Evolutionary conservation across 192 early-diverging fungal species (phyloP).

Genomic region (Chytriomyces confervae): DNA sequence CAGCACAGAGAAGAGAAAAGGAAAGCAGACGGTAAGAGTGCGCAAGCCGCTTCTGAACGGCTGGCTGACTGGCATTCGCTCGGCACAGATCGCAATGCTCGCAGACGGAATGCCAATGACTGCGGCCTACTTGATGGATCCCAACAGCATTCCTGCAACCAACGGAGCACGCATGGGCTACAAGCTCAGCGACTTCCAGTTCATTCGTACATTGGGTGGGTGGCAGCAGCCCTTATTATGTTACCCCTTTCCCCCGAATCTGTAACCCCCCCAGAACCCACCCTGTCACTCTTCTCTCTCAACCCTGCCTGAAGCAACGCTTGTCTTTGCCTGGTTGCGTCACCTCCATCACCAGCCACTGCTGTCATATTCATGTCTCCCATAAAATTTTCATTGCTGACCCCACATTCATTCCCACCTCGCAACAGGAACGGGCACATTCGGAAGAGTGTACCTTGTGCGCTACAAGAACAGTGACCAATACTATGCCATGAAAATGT

Average conservation of each 20-base stretch:
- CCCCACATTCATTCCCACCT: background rate
- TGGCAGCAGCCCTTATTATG: background rate
- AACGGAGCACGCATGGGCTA: slow-evolving; percentile 56
- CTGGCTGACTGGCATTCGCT: background rate
- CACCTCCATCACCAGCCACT: slow-evolving; percentile 3
- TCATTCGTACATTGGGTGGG: slow-evolving; percentile 57
- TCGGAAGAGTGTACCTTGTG: slow-evolving; percentile 92
- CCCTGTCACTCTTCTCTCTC: no score
- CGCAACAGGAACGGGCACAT: slow-evolving; percentile 88
- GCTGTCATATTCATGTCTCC: background rate
- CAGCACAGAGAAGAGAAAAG: background rate
- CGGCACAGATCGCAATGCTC: background rate
- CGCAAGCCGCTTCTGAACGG: background rate
- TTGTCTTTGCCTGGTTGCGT: background rate
- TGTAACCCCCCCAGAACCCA: no score
- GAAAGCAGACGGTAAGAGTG: background rate
- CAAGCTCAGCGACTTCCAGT: slow-evolving; percentile 53
- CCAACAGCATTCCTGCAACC: slow-evolving; percentile 30
- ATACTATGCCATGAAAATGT: slow-evolving; percentile 78
- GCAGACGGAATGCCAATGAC: slow-evolving; percentile 22
- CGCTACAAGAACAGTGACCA: slow-evolving; percentile 78
- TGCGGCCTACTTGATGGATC: slow-evolving; percentile 9
- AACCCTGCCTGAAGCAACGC: no score
- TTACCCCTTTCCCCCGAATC: no score
- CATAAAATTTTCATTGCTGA: background rate